These are phyloP conservation scores for Aegilops sharonensis DNA, from an alignment of 176 grass and related monocot species.

Conservation along the genomic window DNA sequence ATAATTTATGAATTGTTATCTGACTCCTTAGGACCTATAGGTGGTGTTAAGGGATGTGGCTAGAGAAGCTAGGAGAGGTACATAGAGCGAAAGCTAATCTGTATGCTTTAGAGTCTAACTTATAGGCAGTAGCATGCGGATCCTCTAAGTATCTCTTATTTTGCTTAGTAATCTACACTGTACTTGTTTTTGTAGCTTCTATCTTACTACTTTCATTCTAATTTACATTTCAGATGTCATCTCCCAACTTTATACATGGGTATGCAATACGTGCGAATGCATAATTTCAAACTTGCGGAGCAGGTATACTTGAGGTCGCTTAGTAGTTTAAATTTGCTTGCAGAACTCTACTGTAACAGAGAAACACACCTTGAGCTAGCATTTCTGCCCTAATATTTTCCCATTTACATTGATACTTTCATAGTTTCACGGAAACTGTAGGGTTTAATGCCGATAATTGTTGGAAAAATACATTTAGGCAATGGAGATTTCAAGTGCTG, in stretches of 20 bases:
- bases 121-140: not conserved
- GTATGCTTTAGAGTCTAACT: not conserved
- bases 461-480: not conserved
- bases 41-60: not conserved
- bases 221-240: conserved; percentile 75
- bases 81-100: not conserved
- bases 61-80: not conserved
- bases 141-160: not conserved
- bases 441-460: not conserved
- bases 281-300: conserved; percentile 91
- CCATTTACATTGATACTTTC: not conserved
- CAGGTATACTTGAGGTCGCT: conserved; percentile 56
- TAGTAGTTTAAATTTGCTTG: not conserved
- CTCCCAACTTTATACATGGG: conserved; percentile 94
- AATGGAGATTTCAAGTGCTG: not conserved
- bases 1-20: not conserved
- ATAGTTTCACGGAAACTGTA: not conserved
- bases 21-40: not conserved
- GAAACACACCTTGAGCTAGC: not conserved
- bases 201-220: conserved; percentile 25
- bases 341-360: conserved; percentile 8
- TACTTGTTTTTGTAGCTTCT: conserved; percentile 14
- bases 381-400: not conserved
- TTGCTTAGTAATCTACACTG: not conserved
- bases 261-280: conserved; percentile 91